A percentile compares a stretch with the other conserved stretches of the same genome.
phyloP scores from a whole-genome alignment of 768 basidiomycete genomes.

The Baorangia bicolor region DNA sequence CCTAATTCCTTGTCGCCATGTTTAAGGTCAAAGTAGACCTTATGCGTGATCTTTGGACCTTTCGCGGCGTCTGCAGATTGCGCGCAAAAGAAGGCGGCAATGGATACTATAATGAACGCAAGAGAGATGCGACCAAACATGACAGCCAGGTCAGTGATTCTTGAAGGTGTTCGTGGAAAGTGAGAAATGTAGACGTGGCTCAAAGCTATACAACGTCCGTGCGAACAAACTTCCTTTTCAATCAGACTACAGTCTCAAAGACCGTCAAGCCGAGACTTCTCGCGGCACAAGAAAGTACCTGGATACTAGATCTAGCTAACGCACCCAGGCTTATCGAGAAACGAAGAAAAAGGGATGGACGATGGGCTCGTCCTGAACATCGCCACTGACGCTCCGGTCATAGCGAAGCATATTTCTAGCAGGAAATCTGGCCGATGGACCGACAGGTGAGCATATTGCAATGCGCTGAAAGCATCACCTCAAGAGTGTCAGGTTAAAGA shows the following conservation, averaged over 20 bases:
- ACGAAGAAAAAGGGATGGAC: conserved; percentile 46
- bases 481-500: conserved; percentile 56
- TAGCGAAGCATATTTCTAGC: conserved; percentile 26
- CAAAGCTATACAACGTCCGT: conserved; percentile 2
- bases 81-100: conserved; percentile 70
- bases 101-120: conserved; percentile 57
- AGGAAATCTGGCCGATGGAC: conserved; percentile 75
- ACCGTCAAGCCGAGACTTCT: too few species aligned
- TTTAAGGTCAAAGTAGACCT: conserved; percentile 92
- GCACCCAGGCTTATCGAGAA: background rate
- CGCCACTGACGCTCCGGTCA: conserved; percentile 37
- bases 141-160: conserved; percentile 2
- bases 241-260: background rate
- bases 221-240: conserved; percentile 27
- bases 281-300: background rate
- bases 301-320: background rate
- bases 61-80: conserved; percentile 78
- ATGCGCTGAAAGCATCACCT: background rate
- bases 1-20: conserved; percentile 89
- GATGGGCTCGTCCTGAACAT: conserved; percentile 78
- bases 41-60: conserved; percentile 87
- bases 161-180: background rate
- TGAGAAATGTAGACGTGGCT: conserved; percentile 27
- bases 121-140: conserved; percentile 65
- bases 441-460: conserved; percentile 54